phyloP scores from a whole-genome alignment of 1,284 basidiomycete species.

The Cutaneotrichosporon cavernicola region DNA sequence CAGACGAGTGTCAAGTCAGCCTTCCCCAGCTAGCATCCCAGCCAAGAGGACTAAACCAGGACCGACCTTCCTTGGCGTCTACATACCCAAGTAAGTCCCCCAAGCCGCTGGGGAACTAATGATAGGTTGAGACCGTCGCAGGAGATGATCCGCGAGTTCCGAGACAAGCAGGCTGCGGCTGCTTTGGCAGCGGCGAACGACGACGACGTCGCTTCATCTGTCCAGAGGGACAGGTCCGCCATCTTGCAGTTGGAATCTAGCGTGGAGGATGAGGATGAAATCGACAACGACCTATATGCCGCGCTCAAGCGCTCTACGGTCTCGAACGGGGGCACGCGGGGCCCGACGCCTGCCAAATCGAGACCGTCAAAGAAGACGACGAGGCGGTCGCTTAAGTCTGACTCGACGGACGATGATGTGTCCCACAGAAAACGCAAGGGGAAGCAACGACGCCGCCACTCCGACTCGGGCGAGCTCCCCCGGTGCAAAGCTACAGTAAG shows the following conservation, averaged over 20 bases:
- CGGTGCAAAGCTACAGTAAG: neutral
- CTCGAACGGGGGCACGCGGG: neutral
- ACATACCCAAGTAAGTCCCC: neutral
- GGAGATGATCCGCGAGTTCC: neutral
- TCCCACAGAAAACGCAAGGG: neutral
- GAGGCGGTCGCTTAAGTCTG: neutral
- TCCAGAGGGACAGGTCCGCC: neutral
- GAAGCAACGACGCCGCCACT: neutral
- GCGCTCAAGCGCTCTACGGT: neutral
- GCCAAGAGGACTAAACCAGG: neutral
- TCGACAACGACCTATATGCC: neutral
- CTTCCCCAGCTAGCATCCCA: too few species aligned
- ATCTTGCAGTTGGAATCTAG: neutral
- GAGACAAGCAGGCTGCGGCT: neutral
- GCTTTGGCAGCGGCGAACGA: neutral
- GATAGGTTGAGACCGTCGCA: neutral
- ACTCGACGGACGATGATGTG: neutral
- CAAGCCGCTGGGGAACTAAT: neutral
- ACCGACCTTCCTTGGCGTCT: conserved; percentile 1
- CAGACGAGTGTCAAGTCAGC: too few species aligned
- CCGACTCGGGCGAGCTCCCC: neutral
- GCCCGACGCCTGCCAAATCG: neutral
- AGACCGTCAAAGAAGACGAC: neutral
- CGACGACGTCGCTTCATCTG: neutral
- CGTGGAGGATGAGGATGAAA: neutral